These are phyloP conservation scores for Neurospora sp. DNA, from an alignment of 2,329 filamentous ascomycete species.

Conservation along the genomic window DNA sequence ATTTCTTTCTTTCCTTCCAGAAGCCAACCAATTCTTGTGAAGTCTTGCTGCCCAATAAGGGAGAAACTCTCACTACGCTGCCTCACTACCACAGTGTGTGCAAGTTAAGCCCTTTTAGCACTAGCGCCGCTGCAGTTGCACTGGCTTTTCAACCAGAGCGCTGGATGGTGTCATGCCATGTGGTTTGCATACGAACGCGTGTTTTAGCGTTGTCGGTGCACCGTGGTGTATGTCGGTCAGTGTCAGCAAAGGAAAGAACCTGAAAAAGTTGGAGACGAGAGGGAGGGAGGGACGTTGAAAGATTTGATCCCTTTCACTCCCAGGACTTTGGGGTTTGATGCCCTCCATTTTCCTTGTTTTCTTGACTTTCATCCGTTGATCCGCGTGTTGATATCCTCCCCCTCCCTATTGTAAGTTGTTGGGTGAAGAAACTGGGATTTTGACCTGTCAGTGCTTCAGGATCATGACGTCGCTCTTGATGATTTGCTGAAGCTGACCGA, in stretches of 20 bases:
- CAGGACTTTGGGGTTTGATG: background rate
- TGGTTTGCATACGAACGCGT: background rate
- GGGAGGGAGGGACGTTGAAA: background rate
- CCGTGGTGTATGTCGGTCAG: background rate
- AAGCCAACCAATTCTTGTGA: background rate
- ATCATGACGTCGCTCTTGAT: background rate
- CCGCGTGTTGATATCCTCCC: background rate
- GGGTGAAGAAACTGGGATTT: background rate
- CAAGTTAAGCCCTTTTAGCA: too few relatives aligned
- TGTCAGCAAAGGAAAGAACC: background rate
- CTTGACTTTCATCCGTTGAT: background rate
- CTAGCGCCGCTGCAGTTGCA: background rate
- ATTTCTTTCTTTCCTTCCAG: background rate
- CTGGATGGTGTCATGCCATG: background rate
- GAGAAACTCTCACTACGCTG: too few relatives aligned
- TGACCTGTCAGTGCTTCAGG: background rate
- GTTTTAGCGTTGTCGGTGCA: background rate
- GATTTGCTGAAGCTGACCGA: background rate
- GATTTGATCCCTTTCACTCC: too few relatives aligned
- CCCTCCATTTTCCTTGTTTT: background rate
- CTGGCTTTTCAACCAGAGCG: background rate
- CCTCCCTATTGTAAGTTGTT: background rate
- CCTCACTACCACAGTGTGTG: too few relatives aligned
- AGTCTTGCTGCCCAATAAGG: background rate
- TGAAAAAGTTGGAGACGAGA: background rate